Conservation (phyloP, 306 rosid species). For the Oemleria cerasiformis region DNA sequence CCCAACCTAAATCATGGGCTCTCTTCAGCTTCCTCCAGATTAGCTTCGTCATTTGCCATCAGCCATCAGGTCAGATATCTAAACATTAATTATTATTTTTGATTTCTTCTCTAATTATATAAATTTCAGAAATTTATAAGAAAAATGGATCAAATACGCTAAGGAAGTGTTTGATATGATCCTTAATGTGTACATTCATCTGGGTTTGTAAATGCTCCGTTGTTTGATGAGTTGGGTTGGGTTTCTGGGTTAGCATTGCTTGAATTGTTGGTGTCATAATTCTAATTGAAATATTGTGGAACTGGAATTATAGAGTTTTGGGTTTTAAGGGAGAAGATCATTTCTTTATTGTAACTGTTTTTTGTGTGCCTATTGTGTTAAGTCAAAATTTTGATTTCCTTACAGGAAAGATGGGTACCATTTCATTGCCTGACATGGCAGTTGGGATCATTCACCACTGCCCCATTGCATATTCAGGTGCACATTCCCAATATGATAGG, state of each 20-base stretch:
- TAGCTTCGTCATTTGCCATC: conserved; percentile 4
- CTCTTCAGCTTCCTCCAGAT: not conserved
- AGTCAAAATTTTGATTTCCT: not conserved
- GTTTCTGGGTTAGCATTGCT: not conserved
- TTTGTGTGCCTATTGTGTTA: not conserved
- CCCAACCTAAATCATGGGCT: not conserved
- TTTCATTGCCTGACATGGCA: conserved; percentile 43
- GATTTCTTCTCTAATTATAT: not conserved
- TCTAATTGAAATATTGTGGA: not conserved
- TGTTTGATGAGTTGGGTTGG: not conserved
- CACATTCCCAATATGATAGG: conserved; percentile 11
- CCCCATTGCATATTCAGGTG: conserved; percentile 27
- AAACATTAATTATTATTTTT: not conserved
- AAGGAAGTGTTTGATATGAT: conserved; percentile 2
- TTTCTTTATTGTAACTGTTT: not conserved
- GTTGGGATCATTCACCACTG: conserved; percentile 37
- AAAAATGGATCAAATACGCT: not conserved
- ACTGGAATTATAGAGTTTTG: no score
- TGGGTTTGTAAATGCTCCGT: not conserved
- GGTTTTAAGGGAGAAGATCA: not conserved
- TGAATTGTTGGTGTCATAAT: not conserved
- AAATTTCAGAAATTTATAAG: not conserved
- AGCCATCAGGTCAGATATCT: conserved; percentile 20
- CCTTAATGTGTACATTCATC: not conserved
- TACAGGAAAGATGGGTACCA: conserved; percentile 52